Base-by-base conservation (phyloP, 179 eudicot species). In the Amaranthus tricolor region DNA sequence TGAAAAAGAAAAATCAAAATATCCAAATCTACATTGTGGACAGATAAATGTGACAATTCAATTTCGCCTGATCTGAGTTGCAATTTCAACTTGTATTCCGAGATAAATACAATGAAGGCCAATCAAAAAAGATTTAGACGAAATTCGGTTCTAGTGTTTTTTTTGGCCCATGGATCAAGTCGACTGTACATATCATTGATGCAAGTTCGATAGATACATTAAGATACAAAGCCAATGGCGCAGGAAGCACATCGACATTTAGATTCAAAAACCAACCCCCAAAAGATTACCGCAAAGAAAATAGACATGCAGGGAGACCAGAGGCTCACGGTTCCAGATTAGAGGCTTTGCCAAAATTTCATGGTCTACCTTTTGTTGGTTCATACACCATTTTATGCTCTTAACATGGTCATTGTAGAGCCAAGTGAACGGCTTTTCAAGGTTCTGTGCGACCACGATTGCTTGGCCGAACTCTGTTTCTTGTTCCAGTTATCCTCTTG, bases 371-470 rank as follows among this genome's bases (percentile, higher is more conserved):
- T 6, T 43, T 6, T 15, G 17, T 5, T 15, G 49, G 45, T 70
- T 86, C 74, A 81, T 47, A 71, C 71, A 69, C 83, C 86, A 16
- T 82, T 85, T 72, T 83, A 86, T 6, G 93, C 83, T 82, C 98
- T 85, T 71, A 88, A 78, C 76, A 79, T 72, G 65, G 98, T 88
- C 90, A 93, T 85, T 49, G 87, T 84, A 19, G 94, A 91, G 61
- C 94, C 93, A 6, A 89, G 77, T 9, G 89, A 93, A 50, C 88
- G 85, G 81, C 89, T 74, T 80, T 89, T 86, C 72, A 85, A 66
- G 75, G 85, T 87, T 87, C 89, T 87, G 72, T 80, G 77, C 12
- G 96, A 85, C 97, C 96, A 90, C 21, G 92, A 73, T 47, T 78
- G 80, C 51, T 70, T 74, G 45, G 86, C 73, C 13, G 81, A 74